A percentile compares a stretch with the other conserved stretches of the same genome.
Conservation (phyloP, 192 early-diverging fungal species). For the Coemansia sp. region DNA sequence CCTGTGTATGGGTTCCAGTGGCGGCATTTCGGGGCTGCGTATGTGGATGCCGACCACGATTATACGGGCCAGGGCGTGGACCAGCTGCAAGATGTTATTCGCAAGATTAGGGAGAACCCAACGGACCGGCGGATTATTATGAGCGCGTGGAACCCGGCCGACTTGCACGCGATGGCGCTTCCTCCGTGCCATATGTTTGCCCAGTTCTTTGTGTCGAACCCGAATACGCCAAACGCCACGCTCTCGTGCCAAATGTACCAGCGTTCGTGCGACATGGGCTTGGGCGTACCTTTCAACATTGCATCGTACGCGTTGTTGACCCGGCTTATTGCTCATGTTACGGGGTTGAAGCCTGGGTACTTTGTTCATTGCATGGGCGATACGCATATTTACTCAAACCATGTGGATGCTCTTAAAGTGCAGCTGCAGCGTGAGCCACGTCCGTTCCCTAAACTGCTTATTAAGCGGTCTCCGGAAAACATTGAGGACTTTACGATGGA, state of each 20-base stretch:
- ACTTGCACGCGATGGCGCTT: constrained; percentile 85
- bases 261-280: constrained; percentile 90
- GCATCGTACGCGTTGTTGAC: constrained; percentile 93
- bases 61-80: constrained; percentile 92
- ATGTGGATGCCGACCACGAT: constrained; percentile 76
- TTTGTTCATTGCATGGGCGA: constrained; percentile 96
- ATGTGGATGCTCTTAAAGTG: constrained; percentile 76
- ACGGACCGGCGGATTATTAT: constrained; percentile 90
- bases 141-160: constrained; percentile 97
- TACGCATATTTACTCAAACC: constrained; percentile 91
- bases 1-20: constrained; percentile 99
- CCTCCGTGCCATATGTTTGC: constrained; percentile 98
- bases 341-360: constrained; percentile 74
- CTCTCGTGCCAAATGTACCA: constrained; percentile 96
- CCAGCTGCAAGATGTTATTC: constrained; percentile 84
- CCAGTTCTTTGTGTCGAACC: constrained; percentile 92
- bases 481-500: constrained; percentile 78
- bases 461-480: constrained; percentile 56
- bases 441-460: constrained; percentile 76
- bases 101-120: constrained; percentile 81
- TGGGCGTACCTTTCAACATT: constrained; percentile 99
- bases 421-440: constrained; percentile 78
- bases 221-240: constrained; percentile 51
- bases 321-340: constrained; percentile 85
- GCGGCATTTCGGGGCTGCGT: constrained; percentile 96